Conservation (phyloP, 257 asterid species). For the Mitragyna speciosa region DNA sequence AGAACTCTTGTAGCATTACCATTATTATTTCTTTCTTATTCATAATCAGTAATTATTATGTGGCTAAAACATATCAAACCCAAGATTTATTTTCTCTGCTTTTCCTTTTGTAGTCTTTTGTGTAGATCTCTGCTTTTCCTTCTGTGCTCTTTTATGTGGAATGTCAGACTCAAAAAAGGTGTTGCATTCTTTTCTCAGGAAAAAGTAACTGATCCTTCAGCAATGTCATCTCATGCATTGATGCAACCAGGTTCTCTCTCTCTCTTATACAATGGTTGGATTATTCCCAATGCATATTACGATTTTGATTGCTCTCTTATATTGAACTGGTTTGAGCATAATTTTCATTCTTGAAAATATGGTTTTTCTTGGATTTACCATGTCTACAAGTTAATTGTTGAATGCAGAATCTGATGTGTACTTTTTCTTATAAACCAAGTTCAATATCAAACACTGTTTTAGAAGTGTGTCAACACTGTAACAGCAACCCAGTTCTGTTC, state of each 20-base stretch:
- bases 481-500: background rate
- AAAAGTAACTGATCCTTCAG: constrained; percentile 47
- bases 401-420: too few species aligned
- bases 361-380: background rate
- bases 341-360: background rate
- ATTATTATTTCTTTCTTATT: background rate
- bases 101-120: background rate
- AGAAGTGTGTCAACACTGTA: background rate
- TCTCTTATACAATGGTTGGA: constrained; percentile 64
- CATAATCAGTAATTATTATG: background rate
- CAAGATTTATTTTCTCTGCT: constrained; percentile 10
- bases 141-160: background rate
- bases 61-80: background rate
- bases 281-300: constrained; percentile 6
- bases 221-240: constrained; percentile 49
- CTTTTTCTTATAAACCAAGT: too few species aligned
- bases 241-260: constrained; percentile 47
- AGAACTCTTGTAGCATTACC: background rate
- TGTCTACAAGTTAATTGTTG: too few species aligned
- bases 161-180: constrained; percentile 16
- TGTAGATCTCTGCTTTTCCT: constrained; percentile 15
- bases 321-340: background rate
- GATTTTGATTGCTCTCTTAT: constrained; percentile 14
- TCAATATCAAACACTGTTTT: background rate
- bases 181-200: constrained; percentile 55